Conservation (phyloP, 2,329 filamentous ascomycete genomes). For the Microdochium trichocladiopsis region DNA sequence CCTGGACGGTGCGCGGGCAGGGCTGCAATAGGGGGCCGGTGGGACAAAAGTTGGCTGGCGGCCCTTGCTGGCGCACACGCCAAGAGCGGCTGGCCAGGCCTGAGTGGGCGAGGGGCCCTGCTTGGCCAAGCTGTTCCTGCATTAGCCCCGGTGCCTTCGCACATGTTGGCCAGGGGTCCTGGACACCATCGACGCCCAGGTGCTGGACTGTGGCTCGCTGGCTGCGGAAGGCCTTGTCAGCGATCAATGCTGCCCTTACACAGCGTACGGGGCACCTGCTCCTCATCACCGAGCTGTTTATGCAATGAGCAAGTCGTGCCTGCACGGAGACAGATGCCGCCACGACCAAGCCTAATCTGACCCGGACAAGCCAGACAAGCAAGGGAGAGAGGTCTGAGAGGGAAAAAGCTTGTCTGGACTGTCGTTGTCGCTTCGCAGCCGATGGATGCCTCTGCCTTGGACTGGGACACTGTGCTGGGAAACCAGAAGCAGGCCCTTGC, state of each 20-base stretch:
- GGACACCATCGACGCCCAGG: neutral
- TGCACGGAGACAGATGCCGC: too few relatives aligned
- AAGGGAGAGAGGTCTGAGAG: too few relatives aligned
- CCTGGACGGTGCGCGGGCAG: neutral
- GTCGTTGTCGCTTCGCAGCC: neutral
- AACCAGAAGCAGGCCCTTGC: too few relatives aligned
- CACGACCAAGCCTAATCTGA: too few relatives aligned
- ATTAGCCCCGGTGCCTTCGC: neutral
- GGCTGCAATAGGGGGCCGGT: neutral
- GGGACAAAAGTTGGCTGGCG: neutral
- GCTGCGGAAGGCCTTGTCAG: neutral
- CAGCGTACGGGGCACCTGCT: neutral
- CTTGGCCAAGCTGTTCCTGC: neutral
- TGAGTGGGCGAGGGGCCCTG: neutral
- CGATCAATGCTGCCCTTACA: too few relatives aligned
- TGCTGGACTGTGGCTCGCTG: neutral
- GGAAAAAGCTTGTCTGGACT: neutral
- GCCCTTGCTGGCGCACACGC: neutral
- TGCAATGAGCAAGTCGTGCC: too few relatives aligned
- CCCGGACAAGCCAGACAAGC: too few relatives aligned
- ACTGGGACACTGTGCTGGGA: too few relatives aligned
- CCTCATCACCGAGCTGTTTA: neutral
- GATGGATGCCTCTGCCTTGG: too few relatives aligned
- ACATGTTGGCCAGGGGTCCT: neutral
- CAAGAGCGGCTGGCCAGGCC: neutral